Percentiles rank a stretch among this genome's conserved stretches.
Conservation (phyloP, 208 protist species). For the Leishmania arabica region DNA sequence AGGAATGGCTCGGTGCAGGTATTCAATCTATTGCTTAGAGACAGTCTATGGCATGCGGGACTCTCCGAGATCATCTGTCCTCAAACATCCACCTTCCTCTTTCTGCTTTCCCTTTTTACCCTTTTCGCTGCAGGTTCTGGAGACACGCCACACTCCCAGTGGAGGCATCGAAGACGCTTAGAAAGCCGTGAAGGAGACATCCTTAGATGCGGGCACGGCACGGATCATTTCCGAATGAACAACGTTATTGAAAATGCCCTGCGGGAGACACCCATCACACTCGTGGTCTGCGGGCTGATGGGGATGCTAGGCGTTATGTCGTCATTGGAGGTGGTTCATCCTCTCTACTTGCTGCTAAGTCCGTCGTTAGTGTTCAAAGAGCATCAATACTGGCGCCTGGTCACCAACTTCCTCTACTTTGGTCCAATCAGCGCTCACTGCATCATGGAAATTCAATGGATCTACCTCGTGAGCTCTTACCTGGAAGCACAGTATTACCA, state of each 20-base stretch:
- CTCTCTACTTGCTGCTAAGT: constrained; percentile 73
- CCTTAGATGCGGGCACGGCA: background rate
- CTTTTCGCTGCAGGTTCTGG: background rate
- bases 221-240: constrained; percentile 18
- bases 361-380: constrained; percentile 71
- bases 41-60: background rate
- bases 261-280: constrained; percentile 29
- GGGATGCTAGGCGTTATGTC: constrained; percentile 42
- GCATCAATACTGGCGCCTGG: constrained; percentile 83
- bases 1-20: background rate
- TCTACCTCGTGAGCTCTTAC: constrained; percentile 60
- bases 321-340: constrained; percentile 60
- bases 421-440: constrained; percentile 54
- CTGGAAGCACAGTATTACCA: constrained; percentile 76
- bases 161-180: background rate
- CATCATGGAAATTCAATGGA: constrained; percentile 66
- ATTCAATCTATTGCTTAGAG: background rate
- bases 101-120: background rate
- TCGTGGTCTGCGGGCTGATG: constrained; percentile 31
- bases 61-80: background rate
- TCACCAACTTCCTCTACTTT: constrained; percentile 78
- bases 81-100: background rate
- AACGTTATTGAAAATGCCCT: constrained; percentile 26
- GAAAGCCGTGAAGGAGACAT: background rate
- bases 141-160: background rate